A percentile compares a stretch with the other conserved stretches of the same genome.
These are phyloP conservation scores for Scutellaria barbata DNA, from an alignment of 257 asterid species.

Conservation along the genomic window DNA sequence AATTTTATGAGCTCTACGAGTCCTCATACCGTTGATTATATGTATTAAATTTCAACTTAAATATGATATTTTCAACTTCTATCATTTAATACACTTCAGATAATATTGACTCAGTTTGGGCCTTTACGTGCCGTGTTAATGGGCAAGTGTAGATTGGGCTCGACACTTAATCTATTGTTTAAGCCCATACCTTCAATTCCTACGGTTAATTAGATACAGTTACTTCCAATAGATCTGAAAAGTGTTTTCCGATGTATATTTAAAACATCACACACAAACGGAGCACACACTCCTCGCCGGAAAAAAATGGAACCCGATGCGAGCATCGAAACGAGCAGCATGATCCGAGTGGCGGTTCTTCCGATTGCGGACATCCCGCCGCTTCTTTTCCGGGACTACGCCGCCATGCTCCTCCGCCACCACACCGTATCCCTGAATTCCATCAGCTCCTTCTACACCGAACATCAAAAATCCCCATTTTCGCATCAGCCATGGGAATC, in stretches of 20 bases:
- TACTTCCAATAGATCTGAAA: conserved; percentile 2
- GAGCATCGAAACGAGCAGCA: conserved; percentile 92
- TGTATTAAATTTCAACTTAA: too few relatives aligned
- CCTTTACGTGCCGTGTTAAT: not conserved
- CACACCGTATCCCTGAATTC: conserved; percentile 81
- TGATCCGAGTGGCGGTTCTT: conserved; percentile 92
- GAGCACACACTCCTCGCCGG: conserved; percentile 33
- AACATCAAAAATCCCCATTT: conserved; percentile 97
- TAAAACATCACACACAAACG: not conserved
- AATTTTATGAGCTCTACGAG: too few relatives aligned
- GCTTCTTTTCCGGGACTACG: conserved; percentile 75
- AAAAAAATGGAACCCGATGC: conserved; percentile 93
- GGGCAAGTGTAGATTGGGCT: conserved; percentile 7
- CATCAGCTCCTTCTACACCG: conserved; percentile 95
- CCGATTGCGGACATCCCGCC: conserved; percentile 76
- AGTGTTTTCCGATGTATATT: not conserved
- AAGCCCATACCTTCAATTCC: not conserved
- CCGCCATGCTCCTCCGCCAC: conserved; percentile 82
- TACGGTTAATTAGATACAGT: not conserved
- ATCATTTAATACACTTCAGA: too few relatives aligned
- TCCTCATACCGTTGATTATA: too few relatives aligned
- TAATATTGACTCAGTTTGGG: too few relatives aligned
- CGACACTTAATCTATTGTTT: too few relatives aligned
- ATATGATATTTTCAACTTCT: too few relatives aligned
- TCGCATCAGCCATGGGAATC: conserved; percentile 90